phyloP scores from a whole-genome alignment of 192 early-diverging fungal species.

The Coemansia sp. region DNA sequence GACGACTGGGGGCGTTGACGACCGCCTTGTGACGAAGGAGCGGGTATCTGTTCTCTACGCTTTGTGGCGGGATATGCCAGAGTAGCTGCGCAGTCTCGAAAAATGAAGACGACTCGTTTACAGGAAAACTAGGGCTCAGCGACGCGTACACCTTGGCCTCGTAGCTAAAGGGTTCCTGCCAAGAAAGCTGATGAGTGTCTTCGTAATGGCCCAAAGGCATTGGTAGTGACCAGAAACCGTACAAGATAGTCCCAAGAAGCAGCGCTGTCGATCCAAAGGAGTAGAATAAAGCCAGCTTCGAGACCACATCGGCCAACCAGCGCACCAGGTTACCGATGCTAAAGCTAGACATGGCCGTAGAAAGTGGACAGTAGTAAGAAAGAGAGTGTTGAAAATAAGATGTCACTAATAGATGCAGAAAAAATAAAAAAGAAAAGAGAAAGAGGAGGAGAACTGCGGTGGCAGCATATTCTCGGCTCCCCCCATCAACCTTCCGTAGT shows the following conservation, averaged over 20 bases:
- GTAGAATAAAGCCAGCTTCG: neutral
- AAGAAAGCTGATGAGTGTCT: neutral
- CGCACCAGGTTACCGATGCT: neutral
- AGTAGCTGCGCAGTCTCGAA: too few relatives aligned
- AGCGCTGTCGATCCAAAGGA: neutral
- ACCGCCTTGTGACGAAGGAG: too few relatives aligned
- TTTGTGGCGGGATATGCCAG: too few relatives aligned
- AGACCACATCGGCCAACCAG: neutral
- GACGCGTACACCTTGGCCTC: too few relatives aligned
- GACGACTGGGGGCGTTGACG: too few relatives aligned
- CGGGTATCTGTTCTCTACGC: too few relatives aligned
- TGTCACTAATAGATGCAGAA: neutral
- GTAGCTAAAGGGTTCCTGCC: constrained; percentile 17
- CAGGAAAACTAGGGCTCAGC: too few relatives aligned
- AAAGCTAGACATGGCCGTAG: neutral
- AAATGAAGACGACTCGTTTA: too few relatives aligned
- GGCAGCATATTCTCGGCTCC: neutral
- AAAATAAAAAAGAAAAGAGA: neutral
- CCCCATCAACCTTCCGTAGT: too few relatives aligned
- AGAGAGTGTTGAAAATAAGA: neutral
- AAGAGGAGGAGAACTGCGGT: neutral
- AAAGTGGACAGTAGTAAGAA: neutral
- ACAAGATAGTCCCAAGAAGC: neutral
- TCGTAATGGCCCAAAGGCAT: neutral
- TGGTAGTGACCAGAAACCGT: neutral